Percentiles rank a stretch among this genome's conserved stretches.
Conservation (phyloP, 2,329 filamentous ascomycete genomes). For the Diaporthe batatas region DNA sequence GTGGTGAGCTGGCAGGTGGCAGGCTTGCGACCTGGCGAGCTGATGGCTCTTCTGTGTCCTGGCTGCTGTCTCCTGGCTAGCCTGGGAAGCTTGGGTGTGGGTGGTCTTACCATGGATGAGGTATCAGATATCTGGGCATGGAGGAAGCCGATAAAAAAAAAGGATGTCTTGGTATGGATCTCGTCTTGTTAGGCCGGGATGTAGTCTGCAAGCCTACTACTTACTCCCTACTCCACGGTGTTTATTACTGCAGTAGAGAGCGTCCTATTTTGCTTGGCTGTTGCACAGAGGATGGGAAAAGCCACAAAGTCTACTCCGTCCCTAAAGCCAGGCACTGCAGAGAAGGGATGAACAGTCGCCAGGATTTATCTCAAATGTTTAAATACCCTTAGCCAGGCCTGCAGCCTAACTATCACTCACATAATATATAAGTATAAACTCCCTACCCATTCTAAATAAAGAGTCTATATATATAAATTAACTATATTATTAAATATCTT, state of each 20-base stretch:
- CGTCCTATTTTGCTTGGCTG: not conserved
- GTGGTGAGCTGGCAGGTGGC: not conserved
- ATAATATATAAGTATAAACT: not conserved
- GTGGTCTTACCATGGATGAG: not conserved
- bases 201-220: no score
- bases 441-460: not conserved
- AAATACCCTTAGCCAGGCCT: not conserved
- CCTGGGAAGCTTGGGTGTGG: no score
- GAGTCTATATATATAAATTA: not conserved
- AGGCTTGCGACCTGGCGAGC: no score
- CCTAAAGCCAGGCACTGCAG: constrained; percentile 28
- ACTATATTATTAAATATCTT: not conserved
- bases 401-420: not conserved
- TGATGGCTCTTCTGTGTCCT: not conserved
- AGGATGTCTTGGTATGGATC: constrained; percentile 3
- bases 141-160: not conserved
- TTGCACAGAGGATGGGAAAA: constrained; percentile 4
- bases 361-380: not conserved
- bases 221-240: not conserved
- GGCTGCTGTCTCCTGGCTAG: not conserved
- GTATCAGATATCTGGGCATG: not conserved
- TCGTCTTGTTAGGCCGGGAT: not conserved
- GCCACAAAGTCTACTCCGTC: no score
- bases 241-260: not conserved
- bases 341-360: constrained; percentile 34